phyloP scores from a whole-genome alignment of 1,284 basidiomycete species.

The Grifola frondosa region DNA sequence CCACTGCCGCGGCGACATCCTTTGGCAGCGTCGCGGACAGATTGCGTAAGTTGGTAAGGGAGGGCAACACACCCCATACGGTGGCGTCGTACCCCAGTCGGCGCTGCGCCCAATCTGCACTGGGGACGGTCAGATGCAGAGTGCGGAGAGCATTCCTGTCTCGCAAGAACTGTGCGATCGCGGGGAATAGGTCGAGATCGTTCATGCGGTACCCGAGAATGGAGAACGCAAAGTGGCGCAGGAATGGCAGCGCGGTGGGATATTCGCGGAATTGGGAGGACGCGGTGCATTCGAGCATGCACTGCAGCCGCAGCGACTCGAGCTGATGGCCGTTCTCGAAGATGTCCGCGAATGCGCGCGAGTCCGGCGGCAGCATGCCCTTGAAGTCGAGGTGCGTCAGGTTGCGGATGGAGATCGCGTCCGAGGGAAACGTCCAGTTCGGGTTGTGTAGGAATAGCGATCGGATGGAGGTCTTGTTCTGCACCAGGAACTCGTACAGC shows the following conservation, averaged over 20 bases:
- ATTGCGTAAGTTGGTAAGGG: constrained; percentile 46
- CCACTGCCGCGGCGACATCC: constrained; percentile 61
- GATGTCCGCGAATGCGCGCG: constrained; percentile 56
- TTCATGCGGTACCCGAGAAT: constrained; percentile 48
- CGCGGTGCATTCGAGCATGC: constrained; percentile 48
- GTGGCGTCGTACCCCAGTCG: constrained; percentile 64
- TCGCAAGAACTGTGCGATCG: constrained; percentile 64
- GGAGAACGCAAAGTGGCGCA: constrained; percentile 60
- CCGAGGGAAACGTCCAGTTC: constrained; percentile 55
- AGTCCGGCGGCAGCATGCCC: constrained; percentile 51
- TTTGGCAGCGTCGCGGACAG: constrained; percentile 61
- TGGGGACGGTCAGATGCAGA: constrained; percentile 51
- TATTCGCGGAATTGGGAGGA: constrained; percentile 50
- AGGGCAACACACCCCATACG: constrained; percentile 69
- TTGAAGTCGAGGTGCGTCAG: constrained; percentile 63
- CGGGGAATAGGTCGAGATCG: constrained; percentile 64
- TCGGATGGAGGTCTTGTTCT: constrained; percentile 54
- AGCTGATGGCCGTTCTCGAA: constrained; percentile 60
- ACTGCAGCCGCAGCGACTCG: constrained; percentile 56
- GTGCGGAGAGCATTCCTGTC: constrained; percentile 52
- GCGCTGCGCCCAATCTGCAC: constrained; percentile 44
- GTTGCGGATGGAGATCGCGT: constrained; percentile 55
- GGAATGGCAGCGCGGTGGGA: constrained; percentile 50
- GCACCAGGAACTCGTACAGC: constrained; percentile 48
- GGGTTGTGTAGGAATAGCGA: constrained; percentile 54